These are phyloP conservation scores for Alternaria novae-zelandiae DNA, from an alignment of 2,329 filamentous ascomycete species.

Conservation along the genomic window DNA sequence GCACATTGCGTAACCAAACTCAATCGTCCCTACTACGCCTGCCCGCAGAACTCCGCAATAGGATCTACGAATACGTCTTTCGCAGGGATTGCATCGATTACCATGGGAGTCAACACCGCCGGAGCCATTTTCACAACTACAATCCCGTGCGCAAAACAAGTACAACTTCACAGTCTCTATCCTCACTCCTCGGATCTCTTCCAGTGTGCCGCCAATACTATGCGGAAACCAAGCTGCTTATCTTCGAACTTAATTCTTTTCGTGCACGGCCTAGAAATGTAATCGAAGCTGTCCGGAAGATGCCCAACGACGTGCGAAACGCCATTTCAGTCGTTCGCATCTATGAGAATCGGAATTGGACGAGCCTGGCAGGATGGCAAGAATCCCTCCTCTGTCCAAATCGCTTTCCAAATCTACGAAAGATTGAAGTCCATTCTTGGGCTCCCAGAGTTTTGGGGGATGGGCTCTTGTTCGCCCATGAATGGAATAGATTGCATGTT, in stretches of 20 bases:
- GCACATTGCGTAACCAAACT: background rate
- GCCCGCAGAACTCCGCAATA: background rate
- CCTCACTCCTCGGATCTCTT: fast-evolving
- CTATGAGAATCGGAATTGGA: background rate
- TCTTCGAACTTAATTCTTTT: fast-evolving
- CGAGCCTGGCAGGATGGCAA: too few species aligned
- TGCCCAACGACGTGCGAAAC: background rate
- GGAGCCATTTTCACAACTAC: too few species aligned
- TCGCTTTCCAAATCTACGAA: background rate
- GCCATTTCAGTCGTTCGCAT: background rate
- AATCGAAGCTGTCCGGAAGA: fast-evolving
- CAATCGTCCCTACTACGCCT: background rate
- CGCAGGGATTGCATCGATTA: background rate
- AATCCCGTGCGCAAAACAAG: background rate
- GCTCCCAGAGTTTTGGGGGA: background rate
- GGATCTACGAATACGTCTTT: background rate
- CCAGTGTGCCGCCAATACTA: background rate
- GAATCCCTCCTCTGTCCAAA: too few species aligned
- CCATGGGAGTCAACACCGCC: too few species aligned
- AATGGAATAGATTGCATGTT: background rate
- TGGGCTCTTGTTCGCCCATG: background rate
- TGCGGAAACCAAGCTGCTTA: background rate
- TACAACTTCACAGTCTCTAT: background rate
- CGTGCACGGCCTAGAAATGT: fast-evolving
- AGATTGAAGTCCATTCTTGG: background rate